Percentiles rank a stretch among this genome's conserved stretches.
Evolutionary conservation across 345 rosid genomes (phyloP).

Genomic region (Syzygium aqueum): DNA sequence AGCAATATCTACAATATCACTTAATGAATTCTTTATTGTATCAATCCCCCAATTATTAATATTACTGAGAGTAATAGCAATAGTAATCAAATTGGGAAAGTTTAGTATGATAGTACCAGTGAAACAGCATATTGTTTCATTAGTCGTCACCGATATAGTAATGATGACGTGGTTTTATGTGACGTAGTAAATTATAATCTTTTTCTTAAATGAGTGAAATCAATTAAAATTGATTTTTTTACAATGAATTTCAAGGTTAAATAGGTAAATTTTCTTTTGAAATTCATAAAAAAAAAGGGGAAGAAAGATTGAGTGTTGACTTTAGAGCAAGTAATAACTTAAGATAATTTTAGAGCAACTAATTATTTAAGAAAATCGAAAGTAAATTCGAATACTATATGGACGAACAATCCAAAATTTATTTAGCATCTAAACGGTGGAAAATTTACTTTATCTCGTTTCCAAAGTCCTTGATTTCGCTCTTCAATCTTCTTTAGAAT

Average conservation of each 20-base stretch:
- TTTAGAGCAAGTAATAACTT: too few species aligned
- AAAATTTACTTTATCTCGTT: not conserved
- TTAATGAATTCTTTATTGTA: not conserved
- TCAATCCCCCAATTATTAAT: not conserved
- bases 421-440: not conserved
- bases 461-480: not conserved
- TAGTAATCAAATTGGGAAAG: not conserved
- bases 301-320: too few species aligned
- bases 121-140: not conserved
- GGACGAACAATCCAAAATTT: too few species aligned
- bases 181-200: not conserved
- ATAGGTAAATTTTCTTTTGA: too few species aligned
- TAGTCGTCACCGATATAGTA: not conserved
- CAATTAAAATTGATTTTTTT: too few species aligned
- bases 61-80: not conserved
- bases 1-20: not conserved
- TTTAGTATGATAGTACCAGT: not conserved
- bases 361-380: too few species aligned
- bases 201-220: too few species aligned
- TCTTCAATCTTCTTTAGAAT: not conserved
- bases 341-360: too few species aligned
- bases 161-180: not conserved
- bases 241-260: too few species aligned
- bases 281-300: too few species aligned
- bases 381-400: too few species aligned